Evolutionary conservation across 1,284 basidiomycete genomes (phyloP).

Genomic region (Mycena sp.): DNA sequence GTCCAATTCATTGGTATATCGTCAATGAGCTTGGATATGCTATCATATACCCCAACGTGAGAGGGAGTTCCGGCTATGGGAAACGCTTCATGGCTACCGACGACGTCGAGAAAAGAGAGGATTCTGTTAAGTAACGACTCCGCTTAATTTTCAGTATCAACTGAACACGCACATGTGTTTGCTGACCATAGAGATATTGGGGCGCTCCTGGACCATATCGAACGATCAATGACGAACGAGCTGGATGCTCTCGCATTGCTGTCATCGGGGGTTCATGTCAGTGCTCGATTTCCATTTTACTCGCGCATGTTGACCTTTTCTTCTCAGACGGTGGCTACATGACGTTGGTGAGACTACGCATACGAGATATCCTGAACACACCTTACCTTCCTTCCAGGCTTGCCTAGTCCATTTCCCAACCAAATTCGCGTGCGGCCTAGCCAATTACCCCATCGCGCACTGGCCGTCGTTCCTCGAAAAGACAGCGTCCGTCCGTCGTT

Average conservation of each 20-base stretch:
- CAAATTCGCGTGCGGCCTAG: constrained; percentile 27
- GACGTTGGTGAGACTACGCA: constrained; percentile 15
- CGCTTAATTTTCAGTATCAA: background rate
- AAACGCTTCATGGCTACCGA: constrained; percentile 28
- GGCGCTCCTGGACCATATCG: constrained; percentile 23
- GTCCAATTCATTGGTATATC: constrained; percentile 29
- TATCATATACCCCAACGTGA: constrained; percentile 28
- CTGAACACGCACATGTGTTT: no score
- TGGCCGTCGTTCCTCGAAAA: constrained; percentile 32
- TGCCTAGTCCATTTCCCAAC: constrained; percentile 29
- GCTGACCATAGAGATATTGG: constrained; percentile 33
- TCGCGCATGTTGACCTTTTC: background rate
- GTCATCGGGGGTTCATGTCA: constrained; percentile 30
- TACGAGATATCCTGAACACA: background rate
- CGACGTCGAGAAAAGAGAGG: constrained; percentile 29
- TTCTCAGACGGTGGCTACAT: constrained; percentile 30
- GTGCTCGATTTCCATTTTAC: background rate
- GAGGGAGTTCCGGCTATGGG: constrained; percentile 30
- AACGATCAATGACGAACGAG: constrained; percentile 19
- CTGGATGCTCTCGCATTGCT: constrained; percentile 27
- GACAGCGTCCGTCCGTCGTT: constrained; percentile 20
- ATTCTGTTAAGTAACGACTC: constrained; percentile 27
- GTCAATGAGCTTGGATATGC: constrained; percentile 30
- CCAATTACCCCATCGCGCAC: constrained; percentile 26
- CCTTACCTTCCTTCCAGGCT: constrained; percentile 15